phyloP scores from a whole-genome alignment of 1,284 basidiomycete genomes.

The Melampsora occidentalis region DNA sequence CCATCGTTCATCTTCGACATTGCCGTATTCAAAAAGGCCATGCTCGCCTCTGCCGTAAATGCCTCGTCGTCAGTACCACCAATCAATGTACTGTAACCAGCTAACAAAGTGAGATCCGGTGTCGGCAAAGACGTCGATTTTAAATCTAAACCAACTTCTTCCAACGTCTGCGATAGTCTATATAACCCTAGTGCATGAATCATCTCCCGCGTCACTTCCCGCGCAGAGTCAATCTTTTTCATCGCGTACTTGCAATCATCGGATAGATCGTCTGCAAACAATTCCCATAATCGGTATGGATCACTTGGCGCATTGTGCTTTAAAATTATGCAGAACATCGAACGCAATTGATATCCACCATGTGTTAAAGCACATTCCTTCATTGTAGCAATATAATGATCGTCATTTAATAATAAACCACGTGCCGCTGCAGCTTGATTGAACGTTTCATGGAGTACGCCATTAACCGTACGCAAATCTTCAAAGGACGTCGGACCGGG shows the following conservation, averaged over 20 bases:
- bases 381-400: neutral
- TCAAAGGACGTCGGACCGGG: neutral
- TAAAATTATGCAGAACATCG: conserved; percentile 14
- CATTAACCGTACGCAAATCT: neutral
- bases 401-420: neutral
- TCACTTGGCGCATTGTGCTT: neutral
- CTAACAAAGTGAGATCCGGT: no score
- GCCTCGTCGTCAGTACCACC: no score
- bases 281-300: neutral
- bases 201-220: no score
- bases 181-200: no score
- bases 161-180: no score
- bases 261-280: neutral
- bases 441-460: neutral
- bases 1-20: no score
- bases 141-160: no score
- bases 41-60: no score
- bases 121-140: no score
- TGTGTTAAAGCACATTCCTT: neutral
- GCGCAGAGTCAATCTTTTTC: no score
- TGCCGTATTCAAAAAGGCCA: no score
- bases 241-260: neutral
- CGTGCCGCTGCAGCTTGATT: neutral
- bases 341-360: neutral
- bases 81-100: no score